Percentiles rank a stretch among this genome's conserved stretches.
These are phyloP conservation scores for Candida sojae DNA, from an alignment of 1,139 yeast genomes.

Conservation along the genomic window DNA sequence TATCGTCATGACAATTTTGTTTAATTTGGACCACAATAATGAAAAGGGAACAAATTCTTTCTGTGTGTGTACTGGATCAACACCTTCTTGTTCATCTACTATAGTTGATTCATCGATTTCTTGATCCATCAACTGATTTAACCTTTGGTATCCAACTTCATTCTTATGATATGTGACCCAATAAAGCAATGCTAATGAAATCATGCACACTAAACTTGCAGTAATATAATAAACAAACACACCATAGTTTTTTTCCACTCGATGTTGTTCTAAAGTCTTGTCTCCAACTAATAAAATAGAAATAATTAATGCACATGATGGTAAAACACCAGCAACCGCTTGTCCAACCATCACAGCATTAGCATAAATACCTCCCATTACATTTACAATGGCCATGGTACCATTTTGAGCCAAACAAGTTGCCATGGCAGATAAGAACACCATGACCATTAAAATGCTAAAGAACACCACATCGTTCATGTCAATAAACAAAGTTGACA, in stretches of 20 bases:
- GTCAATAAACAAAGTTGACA: slow-evolving; percentile 40
- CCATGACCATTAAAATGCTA: slow-evolving; percentile 55
- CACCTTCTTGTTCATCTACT: slow-evolving; percentile 12
- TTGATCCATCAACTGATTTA: slow-evolving; percentile 17
- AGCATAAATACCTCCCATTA: slow-evolving; percentile 74
- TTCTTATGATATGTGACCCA: slow-evolving; percentile 29
- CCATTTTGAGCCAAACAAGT: slow-evolving; percentile 87
- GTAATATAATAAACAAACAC: slow-evolving; percentile 70
- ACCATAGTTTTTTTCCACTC: slow-evolving; percentile 44
- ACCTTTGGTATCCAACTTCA: slow-evolving; percentile 22
- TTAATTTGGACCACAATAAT: slow-evolving; percentile 58
- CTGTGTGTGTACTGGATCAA: slow-evolving; percentile 19
- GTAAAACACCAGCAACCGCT: slow-evolving; percentile 90
- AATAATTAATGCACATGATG: slow-evolving; percentile 71
- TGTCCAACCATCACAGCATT: slow-evolving; percentile 95
- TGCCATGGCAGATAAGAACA: slow-evolving; percentile 60
- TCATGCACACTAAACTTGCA: slow-evolving; percentile 60
- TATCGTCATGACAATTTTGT: slow-evolving; percentile 66
- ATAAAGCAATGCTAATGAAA: slow-evolving; percentile 44
- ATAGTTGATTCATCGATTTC: slow-evolving; percentile 6
- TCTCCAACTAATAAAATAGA: slow-evolving; percentile 53
- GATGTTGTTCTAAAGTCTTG: slow-evolving; percentile 18
- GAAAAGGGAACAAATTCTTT: slow-evolving; percentile 45
- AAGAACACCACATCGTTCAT: slow-evolving; percentile 45
- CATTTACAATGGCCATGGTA: slow-evolving; percentile 81